Evolutionary conservation across 768 basidiomycete genomes (phyloP).

Genomic region (Lentinus brumalis): DNA sequence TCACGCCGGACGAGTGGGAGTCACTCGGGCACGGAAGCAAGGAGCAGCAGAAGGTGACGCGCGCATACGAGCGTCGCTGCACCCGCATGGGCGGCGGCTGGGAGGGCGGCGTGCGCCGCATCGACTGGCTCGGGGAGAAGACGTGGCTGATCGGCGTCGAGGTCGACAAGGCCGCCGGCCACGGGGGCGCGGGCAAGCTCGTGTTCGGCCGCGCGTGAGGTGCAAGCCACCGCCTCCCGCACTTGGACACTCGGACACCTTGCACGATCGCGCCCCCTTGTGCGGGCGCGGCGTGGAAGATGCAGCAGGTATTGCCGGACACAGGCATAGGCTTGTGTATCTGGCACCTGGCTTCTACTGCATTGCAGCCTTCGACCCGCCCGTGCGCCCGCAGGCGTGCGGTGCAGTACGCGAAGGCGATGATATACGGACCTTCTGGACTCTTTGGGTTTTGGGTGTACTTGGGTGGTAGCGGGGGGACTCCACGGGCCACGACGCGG

Average conservation of each 20-base stretch:
- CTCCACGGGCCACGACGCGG: not conserved
- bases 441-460: constrained; percentile 17
- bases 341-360: not conserved
- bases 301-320: not conserved
- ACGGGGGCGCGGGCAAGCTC: constrained; percentile 47
- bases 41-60: constrained; percentile 58
- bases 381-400: constrained; percentile 1
- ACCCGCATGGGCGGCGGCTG: constrained; percentile 61
- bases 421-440: constrained; percentile 20
- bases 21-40: constrained; percentile 55
- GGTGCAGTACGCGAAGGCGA: constrained; percentile 1
- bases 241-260: no score
- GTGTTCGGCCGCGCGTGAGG: constrained; percentile 47
- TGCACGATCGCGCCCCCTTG: no score
- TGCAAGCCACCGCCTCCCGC: not conserved
- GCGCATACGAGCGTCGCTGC: constrained; percentile 66
- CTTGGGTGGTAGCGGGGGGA: constrained; percentile 3
- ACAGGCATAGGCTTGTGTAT: not conserved
- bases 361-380: not conserved
- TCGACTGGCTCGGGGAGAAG: constrained; percentile 68
- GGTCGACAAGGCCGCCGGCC: constrained; percentile 46
- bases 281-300: not conserved
- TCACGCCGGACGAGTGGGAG: constrained; percentile 69
- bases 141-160: constrained; percentile 63
- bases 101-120: constrained; percentile 66